Evolutionary conservation across 2,329 filamentous ascomycete genomes (phyloP).

Genomic region (Diaporthe ampelina): DNA sequence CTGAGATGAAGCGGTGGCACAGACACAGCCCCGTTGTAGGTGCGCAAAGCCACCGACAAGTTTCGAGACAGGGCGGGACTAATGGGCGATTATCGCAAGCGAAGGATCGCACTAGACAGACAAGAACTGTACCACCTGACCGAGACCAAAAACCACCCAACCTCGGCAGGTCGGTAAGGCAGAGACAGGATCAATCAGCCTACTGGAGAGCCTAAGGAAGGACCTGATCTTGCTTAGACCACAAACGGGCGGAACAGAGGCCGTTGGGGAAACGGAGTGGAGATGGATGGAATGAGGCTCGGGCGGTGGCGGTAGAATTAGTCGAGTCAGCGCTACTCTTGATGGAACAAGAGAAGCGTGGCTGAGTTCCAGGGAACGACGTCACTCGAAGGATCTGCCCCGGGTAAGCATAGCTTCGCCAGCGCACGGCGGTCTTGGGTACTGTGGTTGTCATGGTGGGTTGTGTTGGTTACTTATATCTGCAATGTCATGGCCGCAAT

Average conservation of each 20-base stretch:
- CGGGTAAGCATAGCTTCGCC: not conserved
- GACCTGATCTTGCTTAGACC: not conserved
- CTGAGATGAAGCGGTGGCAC: not conserved
- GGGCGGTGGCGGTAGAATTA: not conserved
- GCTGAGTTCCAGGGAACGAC: not conserved
- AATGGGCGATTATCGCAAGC: not conserved
- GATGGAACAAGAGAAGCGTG: not conserved
- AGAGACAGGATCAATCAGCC: not conserved
- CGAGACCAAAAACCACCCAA: not conserved
- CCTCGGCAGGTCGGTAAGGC: conserved; percentile 12
- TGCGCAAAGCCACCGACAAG: not conserved
- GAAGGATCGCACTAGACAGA: conserved; percentile 6
- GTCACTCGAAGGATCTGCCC: conserved; percentile 6
- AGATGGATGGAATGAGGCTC: not conserved
- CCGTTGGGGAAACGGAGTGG: too few relatives aligned
- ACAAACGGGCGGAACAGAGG: not conserved
- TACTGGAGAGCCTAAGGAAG: not conserved
- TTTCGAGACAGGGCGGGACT: not conserved
- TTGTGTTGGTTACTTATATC: not conserved
- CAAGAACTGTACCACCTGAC: not conserved
- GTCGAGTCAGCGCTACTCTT: conserved; percentile 1
- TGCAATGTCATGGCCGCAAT: not conserved
- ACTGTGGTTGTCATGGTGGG: too few relatives aligned
- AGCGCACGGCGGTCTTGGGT: too few relatives aligned
- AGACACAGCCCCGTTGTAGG: not conserved